Evolutionary conservation across 2,329 filamentous ascomycete species (phyloP).

Genomic region (Beauveria scarabaeidicola): DNA sequence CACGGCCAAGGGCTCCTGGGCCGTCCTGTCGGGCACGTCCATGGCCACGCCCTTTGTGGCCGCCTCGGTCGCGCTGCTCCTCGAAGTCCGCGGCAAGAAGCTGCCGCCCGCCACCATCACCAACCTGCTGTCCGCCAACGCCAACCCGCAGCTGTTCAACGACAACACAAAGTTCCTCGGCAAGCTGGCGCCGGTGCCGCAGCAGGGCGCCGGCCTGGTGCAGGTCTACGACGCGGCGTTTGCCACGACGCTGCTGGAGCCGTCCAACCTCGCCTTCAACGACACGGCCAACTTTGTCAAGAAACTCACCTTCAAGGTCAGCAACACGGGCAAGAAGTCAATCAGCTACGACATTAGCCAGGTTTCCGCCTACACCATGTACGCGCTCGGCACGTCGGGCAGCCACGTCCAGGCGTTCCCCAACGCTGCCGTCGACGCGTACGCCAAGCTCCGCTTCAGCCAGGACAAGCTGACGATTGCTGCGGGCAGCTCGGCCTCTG

Average conservation of each 20-base stretch:
- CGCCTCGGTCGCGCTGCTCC: slow-evolving; percentile 45
- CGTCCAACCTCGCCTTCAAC: slow-evolving; percentile 54
- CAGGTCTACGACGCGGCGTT: slow-evolving; percentile 52
- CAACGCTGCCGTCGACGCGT: slow-evolving; percentile 31
- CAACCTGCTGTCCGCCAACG: slow-evolving; percentile 40
- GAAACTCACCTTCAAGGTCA: slow-evolving; percentile 44
- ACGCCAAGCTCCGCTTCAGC: slow-evolving; percentile 36
- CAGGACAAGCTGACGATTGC: slow-evolving; percentile 34
- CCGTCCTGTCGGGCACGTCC: slow-evolving; percentile 47
- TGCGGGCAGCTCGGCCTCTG: slow-evolving; percentile 32
- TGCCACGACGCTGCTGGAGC: slow-evolving; percentile 42
- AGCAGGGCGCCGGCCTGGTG: slow-evolving; percentile 53
- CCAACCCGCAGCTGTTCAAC: slow-evolving; percentile 42
- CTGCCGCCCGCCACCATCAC: slow-evolving; percentile 41
- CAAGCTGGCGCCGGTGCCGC: slow-evolving; percentile 45
- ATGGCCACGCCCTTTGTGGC: slow-evolving; percentile 52
- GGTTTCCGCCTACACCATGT: slow-evolving; percentile 42
- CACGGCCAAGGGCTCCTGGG: slow-evolving; percentile 36
- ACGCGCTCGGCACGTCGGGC: slow-evolving; percentile 32
- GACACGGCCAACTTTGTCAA: slow-evolving; percentile 49
- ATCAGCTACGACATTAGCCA: slow-evolving; percentile 46
- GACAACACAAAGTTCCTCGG: slow-evolving; percentile 28
- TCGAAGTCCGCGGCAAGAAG: slow-evolving; percentile 41
- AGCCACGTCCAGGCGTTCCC: slow-evolving; percentile 36
- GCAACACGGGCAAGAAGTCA: slow-evolving; percentile 40